Base-by-base conservation (phyloP, 2,329 filamentous ascomycete species). In the Trichoderma brevicompactum region DNA sequence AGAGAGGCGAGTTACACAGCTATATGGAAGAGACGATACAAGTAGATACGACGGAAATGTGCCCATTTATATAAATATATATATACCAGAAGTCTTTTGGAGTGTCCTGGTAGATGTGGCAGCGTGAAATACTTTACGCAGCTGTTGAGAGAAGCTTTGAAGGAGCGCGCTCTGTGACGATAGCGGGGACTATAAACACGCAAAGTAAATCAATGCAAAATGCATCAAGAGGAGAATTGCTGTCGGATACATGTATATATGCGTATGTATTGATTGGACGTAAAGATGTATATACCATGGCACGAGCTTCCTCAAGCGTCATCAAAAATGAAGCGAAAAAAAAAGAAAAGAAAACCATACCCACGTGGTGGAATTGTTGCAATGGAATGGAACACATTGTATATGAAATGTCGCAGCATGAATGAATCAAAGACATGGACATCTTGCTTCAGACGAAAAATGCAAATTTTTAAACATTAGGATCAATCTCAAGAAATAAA, bases 21-120 rank as follows among this genome's bases (percentile, higher is more conserved):
- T 7, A 1, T 12, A 10, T 7, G 12, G 49, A 6, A 44, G 48
- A 63, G 40, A 19, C 13, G 17, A 38, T 17, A 12, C 28, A 12
- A 15, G 49, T 63, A 40, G 49, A 63, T 54, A 34, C 46, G 28
- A 63, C 43, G 60, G 32, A 28, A 28, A 54, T 44, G 32, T 36
- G 38, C 46, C 7, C 49, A 38, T 28, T 17, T 63, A 23, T 41
- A 56, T 28, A 28, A 28, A 28, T 56, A 44, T 46, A 56, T 41
- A 56, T 56, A 48, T 15, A 8, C 46, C 23, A 8, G 3, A 49
- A 15, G 12, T 8, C 2, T 23, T 46, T 49, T 49, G 23, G 12
- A 8, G 7, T 7, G 23, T 6, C 46, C 23, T n/a, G 7, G 19
- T 28, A 15, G 46, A 15, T 4, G 28, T 13, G 7, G 13, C 23